Base-by-base conservation (phyloP, 139 green algal genomes). In the Chlamydomonas sp. region DNA sequence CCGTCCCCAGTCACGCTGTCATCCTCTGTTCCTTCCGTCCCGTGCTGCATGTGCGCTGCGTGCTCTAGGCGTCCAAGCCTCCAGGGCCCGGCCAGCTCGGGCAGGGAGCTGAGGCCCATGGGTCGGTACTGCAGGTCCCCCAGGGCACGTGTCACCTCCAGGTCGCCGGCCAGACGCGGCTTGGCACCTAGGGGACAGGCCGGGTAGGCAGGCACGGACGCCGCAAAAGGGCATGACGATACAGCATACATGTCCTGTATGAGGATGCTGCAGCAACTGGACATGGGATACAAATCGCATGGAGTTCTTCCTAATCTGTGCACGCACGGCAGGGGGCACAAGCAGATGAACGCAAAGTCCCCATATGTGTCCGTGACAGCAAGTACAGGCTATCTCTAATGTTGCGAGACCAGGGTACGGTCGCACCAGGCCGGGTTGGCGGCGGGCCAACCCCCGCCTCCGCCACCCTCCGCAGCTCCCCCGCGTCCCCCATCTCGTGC, bases 121-220 rank as follows among this genome's bases (percentile, higher is more conserved):
- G 14, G 6, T 4, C 89, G 64, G 77, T 92, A 95, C 4, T 85
- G 80, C 17, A 87, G 49, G 82, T 96, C 93, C 0, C 93, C 93
- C 14, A 96, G 84, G 12, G 92, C 88, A 0, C 93, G 80, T 0
- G 91, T 92, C 0, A 96, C 80, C 76, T 93, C 91, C 58, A 96
- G 89, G 83, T 95, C 93, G 0, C 92, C 93, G 6, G 69, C 63
- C 18, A 96, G 85, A 0, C 93, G 88, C 0, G 66, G 62, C 63
- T 87, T 90, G 64, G 88, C 83, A 3, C 88, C 89, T 78, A 63
- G 1, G 78, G 49, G 76, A 15, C 10, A 57, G 16, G 59, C 16
- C 6, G 10, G 59, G 5, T 1, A 59, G 77, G 77, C 20, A 57
- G 12, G 57, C 1, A 18, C 16, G 77, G 59, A 5, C 16, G 59